A percentile compares a stretch with the other conserved stretches of the same genome.
Conservation (phyloP, 441 rosid species). For the Bocquillonia castaneifolia region DNA sequence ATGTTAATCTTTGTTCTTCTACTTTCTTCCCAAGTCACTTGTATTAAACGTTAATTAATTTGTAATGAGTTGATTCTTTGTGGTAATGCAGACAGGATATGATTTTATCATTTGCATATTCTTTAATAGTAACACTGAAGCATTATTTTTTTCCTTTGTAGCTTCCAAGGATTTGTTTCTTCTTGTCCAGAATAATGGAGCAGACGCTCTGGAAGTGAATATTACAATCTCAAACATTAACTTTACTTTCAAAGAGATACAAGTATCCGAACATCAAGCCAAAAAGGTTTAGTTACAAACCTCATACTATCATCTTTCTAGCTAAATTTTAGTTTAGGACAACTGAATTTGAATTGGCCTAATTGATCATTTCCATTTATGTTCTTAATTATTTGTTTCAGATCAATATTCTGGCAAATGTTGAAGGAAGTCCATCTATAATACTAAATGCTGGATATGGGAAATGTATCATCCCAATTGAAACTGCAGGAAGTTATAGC, state of each 20-base stretch:
- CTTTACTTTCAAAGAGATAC: background rate
- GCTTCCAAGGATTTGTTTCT: constrained; percentile 29
- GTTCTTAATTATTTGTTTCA: constrained; percentile 11
- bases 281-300: constrained; percentile 25
- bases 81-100: background rate
- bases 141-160: constrained; percentile 19
- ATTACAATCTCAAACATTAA: constrained; percentile 17
- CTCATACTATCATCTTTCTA: background rate
- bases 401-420: constrained; percentile 28
- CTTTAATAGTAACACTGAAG: background rate
- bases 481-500: background rate
- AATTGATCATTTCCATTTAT: no score
- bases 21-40: background rate
- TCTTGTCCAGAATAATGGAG: constrained; percentile 37
- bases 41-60: background rate
- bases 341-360: no score
- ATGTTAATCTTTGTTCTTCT: no score
- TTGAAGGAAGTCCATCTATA: constrained; percentile 26
- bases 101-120: background rate
- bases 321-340: background rate
- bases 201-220: constrained; percentile 20
- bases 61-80: no score
- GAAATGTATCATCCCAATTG: constrained; percentile 21
- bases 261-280: constrained; percentile 15
- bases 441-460: constrained; percentile 30